phyloP scores from a whole-genome alignment of 371 early-diverging fungal genomes.

The Zychaea mexicana region DNA sequence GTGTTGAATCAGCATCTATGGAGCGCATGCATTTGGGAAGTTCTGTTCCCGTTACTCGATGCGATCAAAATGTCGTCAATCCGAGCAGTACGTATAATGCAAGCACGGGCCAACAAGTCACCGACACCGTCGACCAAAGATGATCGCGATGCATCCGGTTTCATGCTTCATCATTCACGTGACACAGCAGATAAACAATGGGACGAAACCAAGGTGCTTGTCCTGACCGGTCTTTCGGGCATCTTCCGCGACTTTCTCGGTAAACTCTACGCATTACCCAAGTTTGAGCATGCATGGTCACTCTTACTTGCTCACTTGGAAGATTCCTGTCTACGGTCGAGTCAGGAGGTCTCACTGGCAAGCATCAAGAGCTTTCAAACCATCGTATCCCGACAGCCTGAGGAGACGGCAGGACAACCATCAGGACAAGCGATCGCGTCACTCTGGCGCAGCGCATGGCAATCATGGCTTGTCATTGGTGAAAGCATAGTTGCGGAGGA shows the following conservation, averaged over 20 bases:
- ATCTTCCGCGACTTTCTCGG: conserved; percentile 73
- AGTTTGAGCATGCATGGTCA: conserved; percentile 67
- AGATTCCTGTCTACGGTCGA: conserved; percentile 68
- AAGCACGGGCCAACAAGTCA: conserved; percentile 21
- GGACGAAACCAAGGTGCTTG: conserved; percentile 94
- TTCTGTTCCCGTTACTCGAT: conserved; percentile 89
- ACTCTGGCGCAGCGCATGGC: conserved; percentile 78
- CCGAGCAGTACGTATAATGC: conserved; percentile 36
- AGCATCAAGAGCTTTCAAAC: conserved; percentile 70
- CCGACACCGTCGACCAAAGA: conserved; percentile 17
- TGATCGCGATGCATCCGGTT: conserved; percentile 42
- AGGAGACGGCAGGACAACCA: conserved; percentile 33
- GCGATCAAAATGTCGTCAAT: conserved; percentile 65
- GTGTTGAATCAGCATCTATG: conserved; percentile 73
- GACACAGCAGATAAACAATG: conserved; percentile 87
- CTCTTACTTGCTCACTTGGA: conserved; percentile 76
- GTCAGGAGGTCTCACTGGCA: conserved; percentile 79
- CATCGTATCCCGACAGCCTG: conserved; percentile 50
- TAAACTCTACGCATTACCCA: conserved; percentile 56
- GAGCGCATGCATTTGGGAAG: conserved; percentile 87
- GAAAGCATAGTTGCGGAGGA: conserved; percentile 37
- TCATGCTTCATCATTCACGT: conserved; percentile 68
- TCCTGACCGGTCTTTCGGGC: conserved; percentile 74
- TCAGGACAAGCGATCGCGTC: conserved; percentile 22
- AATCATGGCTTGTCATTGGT: conserved; percentile 80